Conservation (phyloP, 2,329 filamentous ascomycete genomes). For the Diaporthe amygdali region DNA sequence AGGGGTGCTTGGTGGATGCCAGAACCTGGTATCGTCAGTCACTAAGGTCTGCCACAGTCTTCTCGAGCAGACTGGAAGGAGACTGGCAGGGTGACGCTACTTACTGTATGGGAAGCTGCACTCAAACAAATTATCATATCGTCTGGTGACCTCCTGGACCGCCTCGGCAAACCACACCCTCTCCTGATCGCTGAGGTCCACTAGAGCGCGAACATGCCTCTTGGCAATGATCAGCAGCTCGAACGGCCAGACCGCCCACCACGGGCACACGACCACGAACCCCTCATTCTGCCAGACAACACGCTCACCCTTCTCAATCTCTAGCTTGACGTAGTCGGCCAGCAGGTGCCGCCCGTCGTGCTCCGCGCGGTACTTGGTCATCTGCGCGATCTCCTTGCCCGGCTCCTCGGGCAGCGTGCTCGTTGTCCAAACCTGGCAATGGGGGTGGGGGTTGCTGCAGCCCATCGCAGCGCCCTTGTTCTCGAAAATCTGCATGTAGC, state of each 20-base stretch:
- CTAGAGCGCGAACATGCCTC: constrained; percentile 80
- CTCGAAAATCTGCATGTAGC: constrained; percentile 99
- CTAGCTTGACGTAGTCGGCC: constrained; percentile 84
- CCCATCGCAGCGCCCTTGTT: constrained; percentile 99
- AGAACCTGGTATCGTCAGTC: constrained; percentile 63
- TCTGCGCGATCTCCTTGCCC: constrained; percentile 75
- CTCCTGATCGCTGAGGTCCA: constrained; percentile 79
- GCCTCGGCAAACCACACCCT: constrained; percentile 78
- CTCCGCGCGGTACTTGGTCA: constrained; percentile 77
- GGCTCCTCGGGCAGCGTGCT: constrained; percentile 91
- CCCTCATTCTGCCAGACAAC: constrained; percentile 85
- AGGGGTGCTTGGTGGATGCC: constrained; percentile 95
- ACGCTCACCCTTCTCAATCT: constrained; percentile 81
- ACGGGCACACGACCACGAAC: constrained; percentile 90
- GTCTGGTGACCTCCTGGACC: constrained; percentile 84
- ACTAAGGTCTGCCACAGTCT: constrained; percentile 16
- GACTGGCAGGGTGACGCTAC: constrained; percentile 33
- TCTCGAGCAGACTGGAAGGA: not conserved
- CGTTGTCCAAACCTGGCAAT: constrained; percentile 96
- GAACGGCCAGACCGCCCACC: constrained; percentile 98
- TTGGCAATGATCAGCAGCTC: constrained; percentile 91
- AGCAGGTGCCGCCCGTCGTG: constrained; percentile 79
- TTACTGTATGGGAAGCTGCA: constrained; percentile 93
- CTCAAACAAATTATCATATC: constrained; percentile 97
- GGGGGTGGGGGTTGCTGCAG: constrained; percentile 97